These are phyloP conservation scores for Stephania cephalantha DNA, from an alignment of 164 flowering plant genomes.

Conservation along the genomic window DNA sequence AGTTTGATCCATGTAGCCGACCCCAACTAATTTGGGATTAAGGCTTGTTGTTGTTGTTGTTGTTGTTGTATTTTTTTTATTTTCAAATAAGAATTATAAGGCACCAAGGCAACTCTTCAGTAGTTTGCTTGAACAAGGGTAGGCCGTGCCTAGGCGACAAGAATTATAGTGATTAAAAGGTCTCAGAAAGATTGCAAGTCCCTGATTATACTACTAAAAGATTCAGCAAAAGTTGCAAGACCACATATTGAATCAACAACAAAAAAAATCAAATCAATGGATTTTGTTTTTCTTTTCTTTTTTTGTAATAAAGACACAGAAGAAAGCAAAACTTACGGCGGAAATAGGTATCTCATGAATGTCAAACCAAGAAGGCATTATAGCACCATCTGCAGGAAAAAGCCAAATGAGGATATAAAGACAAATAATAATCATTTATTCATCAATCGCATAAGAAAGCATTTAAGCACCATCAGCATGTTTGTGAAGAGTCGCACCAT, in stretches of 20 bases:
- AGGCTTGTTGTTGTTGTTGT: no score
- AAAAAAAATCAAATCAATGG: neutral
- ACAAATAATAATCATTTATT: neutral
- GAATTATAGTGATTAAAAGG: no score
- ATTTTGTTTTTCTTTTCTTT: no score
- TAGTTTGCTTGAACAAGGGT: no score
- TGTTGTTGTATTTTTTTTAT: no score
- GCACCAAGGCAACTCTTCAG: no score
- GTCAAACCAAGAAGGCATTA: slow-evolving; percentile 99
- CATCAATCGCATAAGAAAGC: neutral
- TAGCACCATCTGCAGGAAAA: slow-evolving; percentile 61
- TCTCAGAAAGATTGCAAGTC: no score
- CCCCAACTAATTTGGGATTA: no score
- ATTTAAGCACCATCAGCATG: neutral
- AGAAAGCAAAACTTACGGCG: slow-evolving; percentile 47
- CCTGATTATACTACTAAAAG: neutral
- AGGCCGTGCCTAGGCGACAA: no score
- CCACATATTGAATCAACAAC: neutral
- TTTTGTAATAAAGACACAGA: neutral
- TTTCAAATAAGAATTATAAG: no score
- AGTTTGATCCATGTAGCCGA: no score
- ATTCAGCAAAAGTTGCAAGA: neutral
- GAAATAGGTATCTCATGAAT: slow-evolving; percentile 81
- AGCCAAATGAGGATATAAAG: slow-evolving; percentile 4
- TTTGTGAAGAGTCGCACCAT: neutral